Evolutionary conservation across 108 stramenopile species (phyloP), one percentile per base, ranked within the genome.

Genomic region (Fragilaria radians): DNA sequence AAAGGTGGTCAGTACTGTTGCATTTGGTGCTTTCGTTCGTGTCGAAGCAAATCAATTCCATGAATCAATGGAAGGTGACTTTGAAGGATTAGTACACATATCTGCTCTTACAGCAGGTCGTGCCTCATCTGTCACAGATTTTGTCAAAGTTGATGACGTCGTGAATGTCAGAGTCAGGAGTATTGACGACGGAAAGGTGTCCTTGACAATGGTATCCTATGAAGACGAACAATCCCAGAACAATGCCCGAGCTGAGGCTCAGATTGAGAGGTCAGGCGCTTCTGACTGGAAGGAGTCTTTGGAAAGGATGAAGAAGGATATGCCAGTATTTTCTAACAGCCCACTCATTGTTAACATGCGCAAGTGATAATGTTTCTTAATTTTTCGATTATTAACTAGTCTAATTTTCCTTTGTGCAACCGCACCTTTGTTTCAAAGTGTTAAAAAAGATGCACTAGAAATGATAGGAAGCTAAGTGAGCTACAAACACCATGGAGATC

Each of bases 21-120:
- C 93, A 60, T 97, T 94, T 73, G 96, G 96, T 29, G 86, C 86
- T 24, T 97, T 97, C 73, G 91, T 95, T 21, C 79, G 91, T 48
- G 70, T 95, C 52, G 89, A 94, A 67, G 74, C 86, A 27, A 70
- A 73, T 17, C 62, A 82, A 46, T 58, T 88, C 45, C 82, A 74
- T 24, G 74, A 71, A 24, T 86, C 85, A 48, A 61, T 85, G 22
- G 71, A 71, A 33, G 93, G 93, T 30, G 82, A 81, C 62, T 51
- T 94, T 29, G 89, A 94, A 62, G 89, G 93, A 48, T 72, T 94
- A 51, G 86, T 91, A 1, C 93, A 91, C 76, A 91, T 91, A 67
- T 89, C 87, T 19, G 75, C 82, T 19, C 74, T 94, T 51, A 54
- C 76, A 9, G 70, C 71, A 28, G 88, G 85, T 48, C 81, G 88